phyloP scores from a whole-genome alignment of 2,329 filamentous ascomycete genomes.

The Stemphylium lycopersici region DNA sequence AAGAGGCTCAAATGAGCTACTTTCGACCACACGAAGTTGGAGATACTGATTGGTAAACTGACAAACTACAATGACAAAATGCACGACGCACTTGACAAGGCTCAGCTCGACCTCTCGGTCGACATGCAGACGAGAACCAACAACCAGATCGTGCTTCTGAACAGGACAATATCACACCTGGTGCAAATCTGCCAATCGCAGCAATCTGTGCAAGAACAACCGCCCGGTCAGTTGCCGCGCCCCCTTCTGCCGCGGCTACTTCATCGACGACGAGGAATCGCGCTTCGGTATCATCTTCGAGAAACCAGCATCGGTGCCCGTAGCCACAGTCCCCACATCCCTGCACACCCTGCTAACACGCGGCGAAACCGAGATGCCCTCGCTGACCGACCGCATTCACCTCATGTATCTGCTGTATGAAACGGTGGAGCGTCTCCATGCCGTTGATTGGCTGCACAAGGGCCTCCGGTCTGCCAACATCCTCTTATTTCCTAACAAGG shows the following conservation, averaged over 20 bases:
- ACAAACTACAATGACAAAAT: constrained; percentile 47
- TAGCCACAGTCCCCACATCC: constrained; percentile 54
- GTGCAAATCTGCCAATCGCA: constrained; percentile 38
- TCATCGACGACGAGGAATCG: constrained; percentile 42
- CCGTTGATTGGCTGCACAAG: constrained; percentile 65
- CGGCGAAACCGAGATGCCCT: constrained; percentile 47
- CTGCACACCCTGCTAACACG: constrained; percentile 55
- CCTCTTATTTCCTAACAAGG: constrained; percentile 55
- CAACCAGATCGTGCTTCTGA: constrained; percentile 48
- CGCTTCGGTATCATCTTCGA: constrained; percentile 63
- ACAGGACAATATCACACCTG: constrained; percentile 43
- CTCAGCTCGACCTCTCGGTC: constrained; percentile 37
- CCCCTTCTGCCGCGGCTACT: constrained; percentile 46
- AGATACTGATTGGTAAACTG: constrained; percentile 40
- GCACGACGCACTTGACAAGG: constrained; percentile 40
- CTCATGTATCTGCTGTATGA: constrained; percentile 61
- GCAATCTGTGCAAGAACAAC: constrained; percentile 41
- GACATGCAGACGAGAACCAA: constrained; percentile 43
- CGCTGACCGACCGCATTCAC: constrained; percentile 59
- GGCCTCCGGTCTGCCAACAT: constrained; percentile 62
- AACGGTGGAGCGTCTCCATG: constrained; percentile 60
- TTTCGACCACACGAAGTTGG: constrained; percentile 41
- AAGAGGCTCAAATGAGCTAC: constrained; percentile 42
- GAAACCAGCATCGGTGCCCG: constrained; percentile 50
- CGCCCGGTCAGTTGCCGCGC: constrained; percentile 40